phyloP scores from a whole-genome alignment of 331 rosid species.

The Stylosanthes scabra region DNA sequence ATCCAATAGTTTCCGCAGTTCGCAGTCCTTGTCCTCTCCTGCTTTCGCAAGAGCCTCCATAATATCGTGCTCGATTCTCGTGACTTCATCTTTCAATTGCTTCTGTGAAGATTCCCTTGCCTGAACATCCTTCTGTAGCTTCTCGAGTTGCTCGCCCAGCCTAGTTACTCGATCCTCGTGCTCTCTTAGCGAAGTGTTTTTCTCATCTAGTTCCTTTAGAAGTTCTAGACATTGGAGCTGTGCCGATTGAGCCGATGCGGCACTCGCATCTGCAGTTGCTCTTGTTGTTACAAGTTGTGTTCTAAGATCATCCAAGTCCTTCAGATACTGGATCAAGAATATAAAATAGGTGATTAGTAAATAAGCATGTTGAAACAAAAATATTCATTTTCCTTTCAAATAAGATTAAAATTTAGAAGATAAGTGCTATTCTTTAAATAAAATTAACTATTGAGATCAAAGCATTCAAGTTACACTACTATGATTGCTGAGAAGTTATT shows the following conservation, averaged over 20 bases:
- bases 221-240: constrained; percentile 75
- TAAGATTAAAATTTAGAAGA: too few relatives aligned
- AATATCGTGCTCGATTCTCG: constrained; percentile 83
- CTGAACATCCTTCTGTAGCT: constrained; percentile 79
- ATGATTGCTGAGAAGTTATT: too few relatives aligned
- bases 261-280: constrained; percentile 86
- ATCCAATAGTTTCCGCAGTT: constrained; percentile 74
- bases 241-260: constrained; percentile 84
- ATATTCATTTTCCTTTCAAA: background rate
- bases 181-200: constrained; percentile 69
- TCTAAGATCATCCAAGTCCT: constrained; percentile 81
- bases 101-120: constrained; percentile 94
- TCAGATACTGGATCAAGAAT: constrained; percentile 60
- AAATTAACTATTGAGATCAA: too few relatives aligned
- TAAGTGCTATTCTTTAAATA: too few relatives aligned
- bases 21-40: constrained; percentile 71
- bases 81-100: constrained; percentile 84
- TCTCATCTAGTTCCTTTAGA: constrained; percentile 76
- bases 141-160: constrained; percentile 82
- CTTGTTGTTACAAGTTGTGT: constrained; percentile 68
- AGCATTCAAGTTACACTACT: too few relatives aligned
- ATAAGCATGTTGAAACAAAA: constrained; percentile 12
- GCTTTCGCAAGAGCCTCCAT: constrained; percentile 79
- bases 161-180: constrained; percentile 75
- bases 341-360: constrained; percentile 25